A percentile compares a stretch with the other conserved stretches of the same genome.
phyloP scores from a whole-genome alignment of 805 yeast species.

The Nakazawaea molendinolei region DNA sequence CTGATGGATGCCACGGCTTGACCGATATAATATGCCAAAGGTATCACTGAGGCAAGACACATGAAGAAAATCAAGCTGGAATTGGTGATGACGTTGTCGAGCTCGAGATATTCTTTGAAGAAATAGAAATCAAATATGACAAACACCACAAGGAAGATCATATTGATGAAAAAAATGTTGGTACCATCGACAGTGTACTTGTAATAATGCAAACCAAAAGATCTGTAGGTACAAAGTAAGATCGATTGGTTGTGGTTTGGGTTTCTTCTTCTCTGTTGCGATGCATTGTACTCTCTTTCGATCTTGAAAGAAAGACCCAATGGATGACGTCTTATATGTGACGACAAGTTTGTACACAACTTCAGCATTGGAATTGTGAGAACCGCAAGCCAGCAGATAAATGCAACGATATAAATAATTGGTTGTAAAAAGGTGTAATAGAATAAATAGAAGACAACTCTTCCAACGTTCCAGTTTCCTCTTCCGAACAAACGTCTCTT shows the following conservation, averaged over 20 bases:
- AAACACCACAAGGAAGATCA: slow-evolving; percentile 71
- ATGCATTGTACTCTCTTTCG: slow-evolving; percentile 43
- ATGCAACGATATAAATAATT: slow-evolving; percentile 43
- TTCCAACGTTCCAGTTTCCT: slow-evolving; percentile 84
- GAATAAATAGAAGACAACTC: slow-evolving; percentile 66
- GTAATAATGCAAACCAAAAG: slow-evolving; percentile 88
- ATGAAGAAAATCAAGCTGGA: slow-evolving; percentile 63
- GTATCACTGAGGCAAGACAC: slow-evolving; percentile 80
- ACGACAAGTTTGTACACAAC: slow-evolving; percentile 56
- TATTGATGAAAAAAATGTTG: slow-evolving; percentile 83
- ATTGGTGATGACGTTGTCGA: slow-evolving; percentile 42
- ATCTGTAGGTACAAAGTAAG: slow-evolving; percentile 83
- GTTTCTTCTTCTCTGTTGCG: slow-evolving; percentile 16
- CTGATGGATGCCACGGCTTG: slow-evolving; percentile 99
- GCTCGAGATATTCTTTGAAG: slow-evolving; percentile 40
- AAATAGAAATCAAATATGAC: slow-evolving; percentile 75
- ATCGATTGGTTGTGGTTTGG: slow-evolving; percentile 44
- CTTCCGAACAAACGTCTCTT: slow-evolving; percentile 71
- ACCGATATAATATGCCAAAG: slow-evolving; percentile 94
- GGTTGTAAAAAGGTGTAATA: slow-evolving; percentile 73
- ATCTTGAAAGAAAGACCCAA: slow-evolving; percentile 72
- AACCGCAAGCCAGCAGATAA: slow-evolving; percentile 73
- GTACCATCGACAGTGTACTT: slow-evolving; percentile 97
- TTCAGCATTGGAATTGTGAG: slow-evolving; percentile 94
- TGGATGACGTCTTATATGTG: slow-evolving; percentile 86